phyloP scores from a whole-genome alignment of 176 grass and related monocot genomes.

The Oryza rufipogon region DNA sequence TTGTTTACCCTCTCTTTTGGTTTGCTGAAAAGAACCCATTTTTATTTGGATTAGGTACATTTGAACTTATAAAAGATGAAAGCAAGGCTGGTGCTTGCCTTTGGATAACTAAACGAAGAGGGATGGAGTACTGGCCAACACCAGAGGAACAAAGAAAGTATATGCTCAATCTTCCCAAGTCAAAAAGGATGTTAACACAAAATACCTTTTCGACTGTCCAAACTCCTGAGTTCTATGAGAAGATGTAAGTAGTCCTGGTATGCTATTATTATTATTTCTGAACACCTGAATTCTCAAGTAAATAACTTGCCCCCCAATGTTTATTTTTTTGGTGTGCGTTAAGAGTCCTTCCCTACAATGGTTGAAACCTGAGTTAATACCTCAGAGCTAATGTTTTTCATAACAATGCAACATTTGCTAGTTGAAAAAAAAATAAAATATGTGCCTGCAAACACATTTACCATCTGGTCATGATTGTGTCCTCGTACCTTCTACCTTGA shows the following conservation, averaged over 20 bases:
- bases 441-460: constrained; percentile 1
- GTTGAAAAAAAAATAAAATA: constrained; percentile 8
- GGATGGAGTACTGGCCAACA: constrained; percentile 92
- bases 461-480: background rate
- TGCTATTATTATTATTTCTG: constrained; percentile 15
- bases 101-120: constrained; percentile 87
- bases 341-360: constrained; percentile 17
- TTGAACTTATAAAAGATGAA: constrained; percentile 93
- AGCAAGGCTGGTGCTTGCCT: constrained; percentile 95
- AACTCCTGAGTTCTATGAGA: constrained; percentile 75
- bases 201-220: constrained; percentile 60
- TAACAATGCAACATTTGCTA: constrained; percentile 18
- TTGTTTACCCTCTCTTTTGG: constrained; percentile 16
- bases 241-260: constrained; percentile 72
- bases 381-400: background rate
- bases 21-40: background rate
- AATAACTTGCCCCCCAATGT: background rate
- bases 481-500: too few species aligned
- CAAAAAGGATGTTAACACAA: constrained; percentile 59
- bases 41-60: constrained; percentile 58
- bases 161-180: constrained; percentile 45
- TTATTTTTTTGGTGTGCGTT: background rate
- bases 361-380: background rate
- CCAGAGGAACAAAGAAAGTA: constrained; percentile 70
- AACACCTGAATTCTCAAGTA: background rate